Evolutionary conservation across 108 stramenopile species (phyloP), one percentile per base, ranked within the genome.

Genomic region (Skeletonema menzelii): DNA sequence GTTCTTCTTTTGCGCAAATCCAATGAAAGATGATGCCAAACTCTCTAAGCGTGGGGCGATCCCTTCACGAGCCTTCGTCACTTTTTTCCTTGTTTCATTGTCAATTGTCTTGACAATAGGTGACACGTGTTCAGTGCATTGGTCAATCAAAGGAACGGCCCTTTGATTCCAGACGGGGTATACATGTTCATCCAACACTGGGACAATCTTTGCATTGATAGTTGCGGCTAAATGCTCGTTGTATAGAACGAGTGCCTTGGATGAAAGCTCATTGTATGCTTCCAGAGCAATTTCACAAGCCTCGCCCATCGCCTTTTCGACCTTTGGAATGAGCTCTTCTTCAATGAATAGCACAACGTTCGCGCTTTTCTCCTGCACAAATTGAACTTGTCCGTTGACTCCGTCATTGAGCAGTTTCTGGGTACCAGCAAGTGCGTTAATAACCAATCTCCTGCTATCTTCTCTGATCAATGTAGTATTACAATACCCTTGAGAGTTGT

Each of bases 121-220:
- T 19, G 76, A 56, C 8, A 72, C 65, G 14, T 67, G 70, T 7
- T 72, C 55, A 24, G 56, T 56, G 20, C 66, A 67, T 2, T 53
- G 49, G 10, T 53, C 49, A 53, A 53, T 53, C 22, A 67, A 32
- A 4, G 70, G 70, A 17, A 72, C 59, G 28, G 76, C 38, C 22
- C 73, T 55, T 62, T 77, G 15, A 30, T 72, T 77, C 76, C 72
- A 82, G 14, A 77, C 70, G 4, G 80, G 80, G 30, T 55, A 67
- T 40, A 81, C 28, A 42, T 76, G 75, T 55, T 76, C 55, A 66
- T 81, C 68, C 31, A 44, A 64, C 4, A 63, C 46, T 14, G 76
- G 76, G 14, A 56, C 58, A 44, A 75, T 40, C 30, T 69, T 63
- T 32, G 58, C 63, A 46, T 69, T 62, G 15, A 73, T 57, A 47